Conservation (phyloP, 75 land plant species). For the Ceratopteris richardii region DNA sequence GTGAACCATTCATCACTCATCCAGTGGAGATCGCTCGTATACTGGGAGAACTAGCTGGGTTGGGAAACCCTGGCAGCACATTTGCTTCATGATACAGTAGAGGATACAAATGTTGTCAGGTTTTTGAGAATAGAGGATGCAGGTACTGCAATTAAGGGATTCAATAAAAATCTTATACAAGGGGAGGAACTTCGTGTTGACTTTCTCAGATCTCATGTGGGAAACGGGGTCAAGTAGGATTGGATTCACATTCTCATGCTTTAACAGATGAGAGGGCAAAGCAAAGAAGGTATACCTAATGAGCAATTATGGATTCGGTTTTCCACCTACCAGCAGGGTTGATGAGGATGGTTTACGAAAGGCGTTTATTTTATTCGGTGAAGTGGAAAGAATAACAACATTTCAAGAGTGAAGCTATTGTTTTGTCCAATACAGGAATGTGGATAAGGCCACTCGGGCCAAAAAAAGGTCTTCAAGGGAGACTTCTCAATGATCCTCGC, state of each 20-base stretch:
- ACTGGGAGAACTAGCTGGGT: slow-evolving; percentile 88
- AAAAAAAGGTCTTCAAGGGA: too few relatives aligned
- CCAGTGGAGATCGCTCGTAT: slow-evolving; percentile 97
- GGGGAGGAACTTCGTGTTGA: too few relatives aligned
- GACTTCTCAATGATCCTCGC: slow-evolving; percentile 80
- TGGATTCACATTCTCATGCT: neutral
- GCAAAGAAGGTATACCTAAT: slow-evolving; percentile 57
- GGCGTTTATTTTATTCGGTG: slow-evolving; percentile 87
- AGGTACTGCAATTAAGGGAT: too few relatives aligned
- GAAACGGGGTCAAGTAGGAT: slow-evolving; percentile 4
- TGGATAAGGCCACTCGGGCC: slow-evolving; percentile 77
- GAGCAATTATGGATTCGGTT: slow-evolving; percentile 76
- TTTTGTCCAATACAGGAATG: slow-evolving; percentile 74
- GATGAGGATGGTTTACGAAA: slow-evolving; percentile 78
- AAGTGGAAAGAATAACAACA: slow-evolving; percentile 70
- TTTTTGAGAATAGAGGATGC: slow-evolving; percentile 89
- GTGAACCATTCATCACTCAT: slow-evolving; percentile 92
- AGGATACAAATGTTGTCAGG: slow-evolving; percentile 85
- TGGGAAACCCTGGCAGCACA: slow-evolving; percentile 97
- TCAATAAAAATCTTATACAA: too few relatives aligned
- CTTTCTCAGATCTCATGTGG: too few relatives aligned
- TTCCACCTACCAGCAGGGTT: slow-evolving; percentile 54
- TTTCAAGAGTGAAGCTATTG: slow-evolving; percentile 63
- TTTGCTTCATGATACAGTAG: slow-evolving; percentile 91
- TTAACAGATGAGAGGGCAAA: slow-evolving; percentile 17